Base-by-base conservation (phyloP, 257 asterid genomes). In the Jacaranda copaia region DNA sequence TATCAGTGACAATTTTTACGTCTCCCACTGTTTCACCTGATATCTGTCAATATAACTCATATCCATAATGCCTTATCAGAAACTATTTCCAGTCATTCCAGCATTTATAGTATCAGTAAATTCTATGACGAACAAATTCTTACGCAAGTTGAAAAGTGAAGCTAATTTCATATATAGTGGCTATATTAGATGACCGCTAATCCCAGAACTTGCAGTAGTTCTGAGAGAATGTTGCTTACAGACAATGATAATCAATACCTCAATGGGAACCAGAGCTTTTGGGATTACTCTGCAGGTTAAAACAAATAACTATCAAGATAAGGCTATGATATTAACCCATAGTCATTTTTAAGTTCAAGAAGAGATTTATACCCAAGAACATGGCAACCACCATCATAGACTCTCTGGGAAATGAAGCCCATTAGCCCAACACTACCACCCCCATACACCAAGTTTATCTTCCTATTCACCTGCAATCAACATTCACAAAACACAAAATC, bases 341-440 rank as follows among this genome's bases (percentile, higher is more conserved):
- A 18, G 51, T 52, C 51, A 25, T 32, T 20, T 39, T 66, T 42
- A 15, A 9, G 43, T 32, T 60, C 6, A 60, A 60, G 64, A 58
- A 61, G 12, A 75, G 68, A 42, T 32, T 43, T 8, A 43, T 80
- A 91, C 95, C 97, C 97, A 77, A 91, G 91, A 78, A 91, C 97
- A 81, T 84, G 88, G 79, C 97, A 89, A 40, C 94, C 94, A 15
- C 97, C 95, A 80, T 91, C 92, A 76, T 71, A 84, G 6, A 88
- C 97, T 85, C 84, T 83, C 72, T 86, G 89, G 57, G 97, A 89
- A 32, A 91, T 86, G 68, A 89, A 72, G 48, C 97, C 97, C 95
- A 91, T 91, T 77, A 91, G 83, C 46, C 97, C 97, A 61, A 89
- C 83, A 76, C 95, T 91, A 58, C 97, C 97, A 73, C 97, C 97